Percentiles rank a stretch among this genome's conserved stretches.
Evolutionary conservation across 257 asterid species (phyloP).

Genomic region (Knoxia roxburghii): DNA sequence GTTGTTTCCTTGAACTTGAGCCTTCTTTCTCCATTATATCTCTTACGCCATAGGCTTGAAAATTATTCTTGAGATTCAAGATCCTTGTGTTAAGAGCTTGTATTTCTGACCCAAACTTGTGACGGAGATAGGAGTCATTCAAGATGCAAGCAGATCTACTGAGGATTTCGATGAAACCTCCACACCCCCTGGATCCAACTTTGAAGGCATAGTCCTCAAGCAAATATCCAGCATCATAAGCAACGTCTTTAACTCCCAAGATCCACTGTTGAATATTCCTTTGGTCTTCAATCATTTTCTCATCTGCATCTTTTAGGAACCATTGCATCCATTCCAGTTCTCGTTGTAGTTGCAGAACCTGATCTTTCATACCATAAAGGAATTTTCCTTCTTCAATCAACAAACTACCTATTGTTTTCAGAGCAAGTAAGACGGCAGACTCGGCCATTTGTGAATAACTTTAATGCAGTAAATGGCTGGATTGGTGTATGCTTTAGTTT

Average conservation of each 20-base stretch:
- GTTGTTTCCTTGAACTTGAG: slow-evolving; percentile 4
- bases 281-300: not conserved
- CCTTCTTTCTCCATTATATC: slow-evolving; percentile 1
- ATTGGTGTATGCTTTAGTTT: too few relatives aligned
- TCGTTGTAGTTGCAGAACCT: too few relatives aligned
- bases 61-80: not conserved
- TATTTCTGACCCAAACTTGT: not conserved
- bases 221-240: slow-evolving; percentile 5
- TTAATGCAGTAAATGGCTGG: too few relatives aligned
- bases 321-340: not conserved
- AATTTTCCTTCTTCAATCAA: too few relatives aligned
- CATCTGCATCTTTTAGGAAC: slow-evolving; percentile 1
- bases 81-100: not conserved
- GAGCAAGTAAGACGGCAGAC: too few relatives aligned
- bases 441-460: not conserved
- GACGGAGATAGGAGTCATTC: not conserved
- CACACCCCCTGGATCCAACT: not conserved
- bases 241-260: not conserved
- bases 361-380: too few relatives aligned
- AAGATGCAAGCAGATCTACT: not conserved
- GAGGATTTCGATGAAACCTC: not conserved
- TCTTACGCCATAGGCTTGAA: not conserved
- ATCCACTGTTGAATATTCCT: not conserved
- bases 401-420: not conserved
- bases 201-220: slow-evolving; percentile 4